Base-by-base conservation (phyloP, 2,329 filamentous ascomycete species). In the Nannizzia gypsea region DNA sequence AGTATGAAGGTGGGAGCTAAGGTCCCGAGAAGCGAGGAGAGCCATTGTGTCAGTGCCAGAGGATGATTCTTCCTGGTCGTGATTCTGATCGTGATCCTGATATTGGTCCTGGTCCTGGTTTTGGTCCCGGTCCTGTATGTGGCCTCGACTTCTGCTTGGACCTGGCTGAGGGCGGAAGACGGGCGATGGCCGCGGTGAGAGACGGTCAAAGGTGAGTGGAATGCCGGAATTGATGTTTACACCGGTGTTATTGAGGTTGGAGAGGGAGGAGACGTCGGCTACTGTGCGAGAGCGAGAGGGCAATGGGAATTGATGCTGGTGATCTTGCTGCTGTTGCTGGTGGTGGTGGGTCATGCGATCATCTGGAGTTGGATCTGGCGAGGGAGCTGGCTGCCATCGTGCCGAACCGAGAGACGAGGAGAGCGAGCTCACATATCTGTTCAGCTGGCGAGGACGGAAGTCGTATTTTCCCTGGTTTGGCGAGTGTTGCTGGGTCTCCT, bases 361-460 rank as follows among this genome's bases (percentile, higher is more conserved):
- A 54, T 54, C 50, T 44, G n/a, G 26, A 40, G 36, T 55, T 36
- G 54, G 42, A n/a, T 42, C 55, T 31, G 52, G 59, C 42, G 44
- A 57, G n/a, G 57, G 46, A 38, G 36, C 46, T 38, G 31, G 42
- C 31, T 63, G 61, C 60, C 59, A 60, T 58, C 60, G 59, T 61
- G 61, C 59, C 40, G 63, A 36, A 42, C 62, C 61, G 59, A 62
- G 61, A 24, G 62, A 63, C 20, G 60, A 55, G 20, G 61, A 63
- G 54, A 61, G 61, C 50, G 61, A 56, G 56, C 62, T 62, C 59
- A 61, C 63, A 64, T 64, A 58, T 52, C 63, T 62, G 20, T 24
- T 26, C 36, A 55, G 46, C 42, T n/a, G 54, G 44, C 56, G 26
- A 20, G 13, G 38, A 34, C 15, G 36, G 22, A 38, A 36, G n/a